Percentiles rank a stretch among this genome's conserved stretches.
Conservation (phyloP, 2,329 filamentous ascomycete genomes). For the Colletotrichum tropicale region DNA sequence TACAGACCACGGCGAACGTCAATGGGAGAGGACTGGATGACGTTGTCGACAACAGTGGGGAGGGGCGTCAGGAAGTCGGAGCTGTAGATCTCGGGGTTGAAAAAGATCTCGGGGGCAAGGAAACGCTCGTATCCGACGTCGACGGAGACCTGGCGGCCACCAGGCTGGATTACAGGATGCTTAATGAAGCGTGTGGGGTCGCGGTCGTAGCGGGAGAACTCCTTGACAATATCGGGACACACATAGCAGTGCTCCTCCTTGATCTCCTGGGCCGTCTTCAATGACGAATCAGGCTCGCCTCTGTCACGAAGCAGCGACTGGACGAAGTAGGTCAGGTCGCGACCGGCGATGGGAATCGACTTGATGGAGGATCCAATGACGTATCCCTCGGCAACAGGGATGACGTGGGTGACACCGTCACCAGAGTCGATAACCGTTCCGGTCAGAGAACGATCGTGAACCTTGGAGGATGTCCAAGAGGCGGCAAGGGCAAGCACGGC, state of each 20-base stretch:
- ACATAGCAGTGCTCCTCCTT: constrained; percentile 99
- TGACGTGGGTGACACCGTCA: constrained; percentile 98
- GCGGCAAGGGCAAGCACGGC: constrained; percentile 95
- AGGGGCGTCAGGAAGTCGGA: constrained; percentile 97
- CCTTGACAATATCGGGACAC: constrained; percentile 98
- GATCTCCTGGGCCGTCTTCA: constrained; percentile 97
- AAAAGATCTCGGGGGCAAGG: constrained; percentile 98
- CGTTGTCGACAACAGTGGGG: constrained; percentile 90
- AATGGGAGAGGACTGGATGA: constrained; percentile 97
- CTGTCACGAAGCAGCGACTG: constrained; percentile 95
- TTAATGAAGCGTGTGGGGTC: constrained; percentile 91
- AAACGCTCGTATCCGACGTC: constrained; percentile 98
- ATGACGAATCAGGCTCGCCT: constrained; percentile 92
- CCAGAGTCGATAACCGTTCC: constrained; percentile 98
- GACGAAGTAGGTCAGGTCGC: constrained; percentile 98
- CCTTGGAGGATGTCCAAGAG: constrained; percentile 98
- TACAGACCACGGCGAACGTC: constrained; percentile 96
- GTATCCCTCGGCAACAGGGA: constrained; percentile 97
- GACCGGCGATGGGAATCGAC: constrained; percentile 95
- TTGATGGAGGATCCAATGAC: constrained; percentile 99
- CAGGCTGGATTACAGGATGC: constrained; percentile 85
- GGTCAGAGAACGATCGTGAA: constrained; percentile 92
- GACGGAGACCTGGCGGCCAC: constrained; percentile 82
- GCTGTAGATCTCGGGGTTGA: constrained; percentile 99
- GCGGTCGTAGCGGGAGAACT: constrained; percentile 92